Base-by-base conservation (phyloP, 805 yeast species). In the Lachancea nothofagi region DNA sequence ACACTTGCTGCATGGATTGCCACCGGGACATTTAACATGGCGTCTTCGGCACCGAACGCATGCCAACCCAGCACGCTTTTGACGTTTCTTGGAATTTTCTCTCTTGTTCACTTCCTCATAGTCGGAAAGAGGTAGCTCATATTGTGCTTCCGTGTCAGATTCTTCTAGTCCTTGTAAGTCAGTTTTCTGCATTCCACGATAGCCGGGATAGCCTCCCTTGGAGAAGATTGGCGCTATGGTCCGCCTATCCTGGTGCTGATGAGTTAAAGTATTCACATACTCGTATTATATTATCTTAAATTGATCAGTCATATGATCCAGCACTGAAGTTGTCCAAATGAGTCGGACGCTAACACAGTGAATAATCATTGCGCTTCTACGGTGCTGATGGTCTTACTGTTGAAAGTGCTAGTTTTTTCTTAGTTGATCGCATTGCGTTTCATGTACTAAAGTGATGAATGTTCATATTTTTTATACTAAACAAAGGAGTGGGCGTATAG, bases 21-120 rank as follows among this genome's bases (percentile, higher is more conserved):
- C 86, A 2, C 88, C 88, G 10, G 86, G 86, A 53, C 93, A 83
- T 46, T 82, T 74, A 30, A 80, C 76, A 59, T 83, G 93, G 38
- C 87, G 69, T 34, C 75, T 71, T 23, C 90, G 67, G 54, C 93
- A 83, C 32, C 85, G 63, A 2, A 74, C 72, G 56, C 90, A 83
- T 5, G 70, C 69, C 33, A 57, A 36, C 5, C 53, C 46, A 3
- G 55, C 49, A 30, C 54, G 46, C 41, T 51, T 57, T 32, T 41
- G 41, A 29, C 44, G 45, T 25, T 43, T 55, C 30, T 40, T 48
- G 24, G 32, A 19, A n/a, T n/a, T 17, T 7, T 28, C 29, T n/a
- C n/a, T n/a, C 9, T 5, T 7, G 26, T 20, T 14, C 13, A 28
- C 29, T 12, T 35, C 38, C 15, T 35, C 38, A 12, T 21, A 12